Evolutionary conservation across 2,329 filamentous ascomycete genomes (phyloP).

Genomic region (Diaporthe helianthi): DNA sequence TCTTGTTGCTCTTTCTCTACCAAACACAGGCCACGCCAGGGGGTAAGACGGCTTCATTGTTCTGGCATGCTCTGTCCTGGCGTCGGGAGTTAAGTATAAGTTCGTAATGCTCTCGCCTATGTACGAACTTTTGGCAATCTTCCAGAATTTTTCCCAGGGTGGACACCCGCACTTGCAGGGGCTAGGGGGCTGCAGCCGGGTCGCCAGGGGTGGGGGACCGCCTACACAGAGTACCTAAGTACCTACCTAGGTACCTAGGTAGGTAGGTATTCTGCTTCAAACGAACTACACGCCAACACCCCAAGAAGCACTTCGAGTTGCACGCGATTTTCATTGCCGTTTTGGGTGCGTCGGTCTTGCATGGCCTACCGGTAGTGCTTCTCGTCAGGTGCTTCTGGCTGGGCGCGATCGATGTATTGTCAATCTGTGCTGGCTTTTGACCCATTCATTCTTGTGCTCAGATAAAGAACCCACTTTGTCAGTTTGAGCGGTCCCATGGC

Average conservation of each 20-base stretch:
- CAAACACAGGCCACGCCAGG: neutral
- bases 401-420: neutral
- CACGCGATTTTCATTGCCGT: slow-evolving; percentile 24
- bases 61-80: slow-evolving; percentile 18
- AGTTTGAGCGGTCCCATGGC: neutral
- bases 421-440: neutral
- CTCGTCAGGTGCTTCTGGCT: neutral
- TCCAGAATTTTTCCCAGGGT: slow-evolving; percentile 33
- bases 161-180: slow-evolving; percentile 17
- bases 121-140: slow-evolving; percentile 31
- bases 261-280: slow-evolving; percentile 24
- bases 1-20: neutral
- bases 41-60: neutral
- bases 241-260: no score
- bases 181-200: neutral
- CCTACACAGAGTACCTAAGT: no score
- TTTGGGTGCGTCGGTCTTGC: neutral
- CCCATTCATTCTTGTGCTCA: slow-evolving; percentile 10
- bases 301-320: slow-evolving; percentile 4
- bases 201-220: slow-evolving; percentile 12
- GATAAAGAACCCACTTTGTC: neutral
- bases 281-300: slow-evolving; percentile 11
- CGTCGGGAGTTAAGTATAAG: neutral
- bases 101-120: slow-evolving; percentile 33
- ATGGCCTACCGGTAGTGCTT: neutral